A percentile compares a stretch with the other conserved stretches of the same genome.
Evolutionary conservation across 2,329 filamentous ascomycete species (phyloP).

Genomic region (Penicillium sp.): DNA sequence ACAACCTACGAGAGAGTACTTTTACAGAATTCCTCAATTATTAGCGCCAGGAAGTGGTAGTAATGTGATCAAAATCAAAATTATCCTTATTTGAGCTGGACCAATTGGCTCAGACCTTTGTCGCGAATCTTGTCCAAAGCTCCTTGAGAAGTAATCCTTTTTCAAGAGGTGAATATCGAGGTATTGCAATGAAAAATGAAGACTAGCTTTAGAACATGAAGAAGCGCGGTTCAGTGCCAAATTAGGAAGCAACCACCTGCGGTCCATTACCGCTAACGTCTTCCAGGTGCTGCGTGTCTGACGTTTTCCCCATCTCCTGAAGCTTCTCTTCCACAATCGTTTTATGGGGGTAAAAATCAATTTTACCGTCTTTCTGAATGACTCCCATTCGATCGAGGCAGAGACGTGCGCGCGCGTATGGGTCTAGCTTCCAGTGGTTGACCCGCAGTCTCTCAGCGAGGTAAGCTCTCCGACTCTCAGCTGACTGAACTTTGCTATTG

Average conservation of each 20-base stretch:
- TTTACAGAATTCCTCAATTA: too few species aligned
- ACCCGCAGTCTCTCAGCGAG: slow-evolving; percentile 63
- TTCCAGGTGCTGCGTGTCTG: slow-evolving; percentile 12
- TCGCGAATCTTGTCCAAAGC: too few species aligned
- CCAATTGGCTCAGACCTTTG: too few species aligned
- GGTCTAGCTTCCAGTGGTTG: slow-evolving; percentile 88
- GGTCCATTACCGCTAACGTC: slow-evolving; percentile 1
- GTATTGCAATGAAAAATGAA: too few species aligned
- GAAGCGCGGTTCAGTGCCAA: not conserved
- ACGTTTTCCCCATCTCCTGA: slow-evolving; percentile 1
- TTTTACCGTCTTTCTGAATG: slow-evolving; percentile 62
- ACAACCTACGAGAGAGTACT: too few species aligned
- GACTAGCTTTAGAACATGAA: too few species aligned
- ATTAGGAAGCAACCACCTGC: slow-evolving; percentile 3
- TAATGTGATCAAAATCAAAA: too few species aligned
- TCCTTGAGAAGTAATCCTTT: too few species aligned
- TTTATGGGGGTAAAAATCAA: slow-evolving; percentile 64
- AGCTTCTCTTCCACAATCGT: slow-evolving; percentile 6
- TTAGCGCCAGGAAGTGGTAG: too few species aligned
- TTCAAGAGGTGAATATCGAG: too few species aligned
- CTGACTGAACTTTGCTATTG: slow-evolving; percentile 43
- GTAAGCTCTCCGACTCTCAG: slow-evolving; percentile 57
- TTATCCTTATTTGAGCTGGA: too few species aligned
- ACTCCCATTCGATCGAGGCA: slow-evolving; percentile 78
- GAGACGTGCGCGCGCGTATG: slow-evolving; percentile 74